phyloP scores from a whole-genome alignment of 2,329 filamentous ascomycete species.

The Microdochium trichocladiopsis region DNA sequence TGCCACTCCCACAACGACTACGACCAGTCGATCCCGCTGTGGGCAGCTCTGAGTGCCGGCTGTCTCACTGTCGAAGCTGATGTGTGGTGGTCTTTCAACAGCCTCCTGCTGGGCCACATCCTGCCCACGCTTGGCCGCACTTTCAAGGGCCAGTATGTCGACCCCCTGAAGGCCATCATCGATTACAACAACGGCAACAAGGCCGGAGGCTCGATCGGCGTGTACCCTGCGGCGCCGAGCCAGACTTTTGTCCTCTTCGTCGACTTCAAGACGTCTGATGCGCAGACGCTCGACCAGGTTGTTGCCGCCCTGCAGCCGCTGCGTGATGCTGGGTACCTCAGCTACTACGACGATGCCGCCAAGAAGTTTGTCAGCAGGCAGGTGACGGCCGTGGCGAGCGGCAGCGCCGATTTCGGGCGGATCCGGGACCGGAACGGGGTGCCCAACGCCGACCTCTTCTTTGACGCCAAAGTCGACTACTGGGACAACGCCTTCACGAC shows the following conservation, averaged over 20 bases:
- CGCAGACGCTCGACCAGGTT: constrained; percentile 15
- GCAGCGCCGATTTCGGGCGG: constrained; percentile 15
- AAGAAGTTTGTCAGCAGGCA: constrained; percentile 12
- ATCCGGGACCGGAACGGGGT: constrained; percentile 15
- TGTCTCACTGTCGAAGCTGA: constrained; percentile 19
- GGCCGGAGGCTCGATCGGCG: constrained; percentile 2
- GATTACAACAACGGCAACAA: constrained; percentile 17
- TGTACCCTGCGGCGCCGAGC: constrained; percentile 11
- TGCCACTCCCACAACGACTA: constrained; percentile 23
- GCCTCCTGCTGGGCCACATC: constrained; percentile 16
- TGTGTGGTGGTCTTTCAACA: constrained; percentile 13
- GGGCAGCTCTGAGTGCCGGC: constrained; percentile 14
- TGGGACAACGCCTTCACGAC: constrained; percentile 9
- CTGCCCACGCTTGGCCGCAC: constrained; percentile 14
- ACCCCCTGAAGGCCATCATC: constrained; percentile 16
- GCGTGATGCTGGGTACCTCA: constrained; percentile 19
- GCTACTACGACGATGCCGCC: constrained; percentile 8
- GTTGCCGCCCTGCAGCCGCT: constrained; percentile 16
- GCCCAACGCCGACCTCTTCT: constrained; percentile 17
- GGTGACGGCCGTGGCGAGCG: constrained; percentile 18
- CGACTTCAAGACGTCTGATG: constrained; percentile 18
- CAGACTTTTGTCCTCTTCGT: constrained; percentile 16
- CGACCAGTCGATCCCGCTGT: constrained; percentile 15
- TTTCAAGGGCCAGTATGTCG: constrained; percentile 14
- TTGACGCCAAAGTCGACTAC: constrained; percentile 15